Evolutionary conservation across 1,139 yeast genomes (phyloP), one percentile per base, ranked within the genome.

Genomic region (Williopsis jadinii): DNA sequence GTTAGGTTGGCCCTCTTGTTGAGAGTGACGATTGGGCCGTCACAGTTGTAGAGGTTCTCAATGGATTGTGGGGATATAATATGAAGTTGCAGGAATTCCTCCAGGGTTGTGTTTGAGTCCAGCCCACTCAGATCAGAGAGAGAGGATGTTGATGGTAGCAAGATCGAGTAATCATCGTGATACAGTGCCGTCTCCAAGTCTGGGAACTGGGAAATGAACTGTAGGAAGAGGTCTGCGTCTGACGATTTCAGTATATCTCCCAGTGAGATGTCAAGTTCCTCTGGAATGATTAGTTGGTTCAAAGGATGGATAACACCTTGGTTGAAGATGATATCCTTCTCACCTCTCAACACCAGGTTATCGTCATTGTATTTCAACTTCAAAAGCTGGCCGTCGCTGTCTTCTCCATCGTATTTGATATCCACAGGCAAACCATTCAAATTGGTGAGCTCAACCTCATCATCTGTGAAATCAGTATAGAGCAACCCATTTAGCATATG

Each of bases 241-340:
- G 77, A 68, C 4, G 79, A 71, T 3, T 60, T 60, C 1, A 90
- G 64, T 39, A 92, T 66, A 42, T 86, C 83, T 1, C 50, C 42
- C 13, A 85, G 63, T 0, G 80, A 61, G 4, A 92, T 72, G 9
- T 67, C 60, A 29, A 90, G 62, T 29, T 66, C 60, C 0, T 63
- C 60, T 0, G 97, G 95, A 9, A 87, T 62, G 2, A 76, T 56
- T 0, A 86, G 67, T 10, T 70, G 61, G 36, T 70, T 64, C 6
- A 84, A 65, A 2, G 90, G 77, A 57, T 88, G 97, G 2, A 86
- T 75, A 0, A 90, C 96, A 1, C 97, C 98, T 55, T 84, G 82
- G 47, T 76, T 79, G 58, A 85, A 90, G 13, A 92, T 59, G 9
- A 87, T 71, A 58, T 92, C 97, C 2, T 78, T 67, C 45, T 77